Evolutionary conservation across 768 basidiomycete species (phyloP), one percentile per base, ranked within the genome.

Genomic region (Rhodotorula paludigena): DNA sequence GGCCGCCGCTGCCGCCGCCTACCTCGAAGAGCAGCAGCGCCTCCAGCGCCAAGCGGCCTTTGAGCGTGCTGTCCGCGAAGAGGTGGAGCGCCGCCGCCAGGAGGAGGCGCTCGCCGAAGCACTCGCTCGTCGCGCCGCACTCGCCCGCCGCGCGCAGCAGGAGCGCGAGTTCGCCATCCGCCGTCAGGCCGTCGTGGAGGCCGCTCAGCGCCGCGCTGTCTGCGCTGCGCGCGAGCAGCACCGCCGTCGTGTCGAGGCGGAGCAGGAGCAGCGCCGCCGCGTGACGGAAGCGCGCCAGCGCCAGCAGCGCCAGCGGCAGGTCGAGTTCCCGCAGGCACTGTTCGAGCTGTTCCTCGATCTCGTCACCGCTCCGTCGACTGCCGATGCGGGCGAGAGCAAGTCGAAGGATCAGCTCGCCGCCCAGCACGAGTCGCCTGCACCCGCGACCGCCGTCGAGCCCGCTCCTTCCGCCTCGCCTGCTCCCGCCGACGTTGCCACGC

Each of bases 251-350:
- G n/a, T 25, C 35, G 47, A 25, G 10, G n/a, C 16, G 28, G 47
- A 48, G 47, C 57, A 48, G 35, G 25, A 38, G 20, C 35, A 54
- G 36, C 53, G 55, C 14, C 52, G 60, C 36, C 30, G 44, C 15
- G 12, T 39, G 33, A 16, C 5, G 32, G 32, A 51, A 38, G 41
- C 33, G 28, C 30, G 49, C 30, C 33, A 54, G 57, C n/a, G n/a
- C n/a, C 25, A n/a, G 45, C 45, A 47, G n/a, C 45, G 45, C 52
- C 42, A 36, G 32, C 53, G 44, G n/a, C 49, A 65, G 51, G 51
- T n/a, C 23, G 14, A 47, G 7, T 9, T 39, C 20, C 9, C 33
- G 5, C 12, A 32, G 25, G 23, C 52, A 18, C 36, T 44, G 12
- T 18, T 58, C 42, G 25, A 53, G 5, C 15, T 28, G 16, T 45